These are phyloP conservation scores for Corchorus olitorius DNA, from an alignment of 345 rosid genomes.

Conservation along the genomic window DNA sequence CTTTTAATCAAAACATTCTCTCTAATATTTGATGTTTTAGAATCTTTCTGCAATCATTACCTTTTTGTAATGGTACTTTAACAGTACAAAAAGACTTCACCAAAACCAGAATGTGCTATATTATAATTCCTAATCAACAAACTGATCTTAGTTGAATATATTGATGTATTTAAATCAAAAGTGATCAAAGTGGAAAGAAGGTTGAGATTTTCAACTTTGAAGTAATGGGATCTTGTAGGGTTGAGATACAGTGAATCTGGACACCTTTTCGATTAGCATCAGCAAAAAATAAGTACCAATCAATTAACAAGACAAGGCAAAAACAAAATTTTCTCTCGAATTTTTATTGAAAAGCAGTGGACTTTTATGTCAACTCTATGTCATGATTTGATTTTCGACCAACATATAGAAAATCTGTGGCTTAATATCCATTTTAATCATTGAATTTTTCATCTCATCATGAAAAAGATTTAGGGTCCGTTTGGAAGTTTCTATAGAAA, in stretches of 20 bases:
- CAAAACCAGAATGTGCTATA: background rate
- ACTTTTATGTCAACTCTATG: too few species aligned
- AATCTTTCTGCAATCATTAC: too few species aligned
- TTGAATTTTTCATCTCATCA: too few species aligned
- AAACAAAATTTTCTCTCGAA: background rate
- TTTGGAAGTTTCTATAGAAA: too few species aligned
- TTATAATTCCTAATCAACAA: background rate
- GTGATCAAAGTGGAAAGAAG: background rate
- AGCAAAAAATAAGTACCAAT: background rate
- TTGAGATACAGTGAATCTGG: conserved; percentile 5
- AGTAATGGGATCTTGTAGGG: too few species aligned
- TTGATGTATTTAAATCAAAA: background rate
- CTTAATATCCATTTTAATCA: too few species aligned
- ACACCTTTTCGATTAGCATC: background rate
- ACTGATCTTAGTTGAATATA: background rate
- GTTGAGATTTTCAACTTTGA: background rate
- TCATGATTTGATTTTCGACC: too few species aligned
- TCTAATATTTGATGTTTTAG: too few species aligned
- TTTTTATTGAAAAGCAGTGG: too few species aligned
- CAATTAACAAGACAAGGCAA: background rate
- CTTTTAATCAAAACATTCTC: too few species aligned
- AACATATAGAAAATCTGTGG: too few species aligned
- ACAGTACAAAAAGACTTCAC: background rate
- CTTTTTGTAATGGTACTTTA: background rate
- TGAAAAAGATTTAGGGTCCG: too few species aligned